Conservation (phyloP, 305 asterid species). For the Fraxinus nigra region DNA sequence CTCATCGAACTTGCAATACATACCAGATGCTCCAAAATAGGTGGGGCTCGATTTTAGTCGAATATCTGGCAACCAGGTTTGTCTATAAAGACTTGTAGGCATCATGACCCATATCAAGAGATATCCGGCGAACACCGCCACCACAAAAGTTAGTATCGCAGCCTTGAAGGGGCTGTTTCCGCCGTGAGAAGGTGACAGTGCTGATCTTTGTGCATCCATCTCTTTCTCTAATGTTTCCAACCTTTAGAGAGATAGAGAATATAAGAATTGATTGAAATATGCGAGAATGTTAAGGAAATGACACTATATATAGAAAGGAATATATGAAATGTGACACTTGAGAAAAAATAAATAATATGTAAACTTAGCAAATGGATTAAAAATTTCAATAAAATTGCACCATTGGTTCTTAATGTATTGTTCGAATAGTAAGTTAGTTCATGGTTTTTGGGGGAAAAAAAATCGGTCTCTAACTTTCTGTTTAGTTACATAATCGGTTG, state of each 20-base stretch:
- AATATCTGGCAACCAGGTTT: conserved; percentile 49
- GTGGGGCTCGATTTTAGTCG: conserved; percentile 42
- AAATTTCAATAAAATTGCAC: neutral
- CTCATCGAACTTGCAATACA: neutral
- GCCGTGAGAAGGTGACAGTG: conserved; percentile 26
- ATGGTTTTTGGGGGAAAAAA: neutral
- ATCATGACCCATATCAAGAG: conserved; percentile 53
- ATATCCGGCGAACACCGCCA: conserved; percentile 46
- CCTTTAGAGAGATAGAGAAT: neutral
- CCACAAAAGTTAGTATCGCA: conserved; percentile 36
- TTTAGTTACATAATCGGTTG: neutral
- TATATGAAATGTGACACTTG: neutral
- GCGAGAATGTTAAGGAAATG: conserved; percentile 28
- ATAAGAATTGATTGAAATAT: neutral
- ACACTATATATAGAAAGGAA: conserved; percentile 32
- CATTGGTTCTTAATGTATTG: neutral
- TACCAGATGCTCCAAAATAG: conserved; percentile 62
- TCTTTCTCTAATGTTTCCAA: neutral
- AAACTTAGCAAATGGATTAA: conserved; percentile 8
- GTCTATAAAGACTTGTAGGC: conserved; percentile 47
- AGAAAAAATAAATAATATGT: neutral
- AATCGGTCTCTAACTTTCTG: neutral
- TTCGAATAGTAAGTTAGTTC: neutral
- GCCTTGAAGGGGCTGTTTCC: conserved; percentile 32
- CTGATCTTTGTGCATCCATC: conserved; percentile 27